phyloP scores from a whole-genome alignment of 2,329 filamentous ascomycete species.

The Emydomyces testavorans region DNA sequence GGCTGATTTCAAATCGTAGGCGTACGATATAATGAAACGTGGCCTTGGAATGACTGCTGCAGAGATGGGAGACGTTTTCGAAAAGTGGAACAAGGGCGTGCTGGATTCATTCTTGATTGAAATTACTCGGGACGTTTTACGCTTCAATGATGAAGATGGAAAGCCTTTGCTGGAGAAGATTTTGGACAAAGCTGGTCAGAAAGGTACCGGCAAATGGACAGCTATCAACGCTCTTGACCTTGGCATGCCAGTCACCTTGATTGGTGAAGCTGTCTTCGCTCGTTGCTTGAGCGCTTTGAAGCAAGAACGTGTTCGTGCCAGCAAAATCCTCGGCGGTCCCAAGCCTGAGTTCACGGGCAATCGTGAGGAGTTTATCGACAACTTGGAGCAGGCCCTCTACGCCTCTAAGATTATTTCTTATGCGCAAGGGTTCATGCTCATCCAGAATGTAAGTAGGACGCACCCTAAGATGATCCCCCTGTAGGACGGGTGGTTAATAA shows the following conservation, averaged over 20 bases:
- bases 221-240: conserved; percentile 98
- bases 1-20: conserved; percentile 43
- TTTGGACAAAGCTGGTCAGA: conserved; percentile 94
- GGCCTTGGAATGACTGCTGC: conserved; percentile 78
- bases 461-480: not conserved
- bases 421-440: conserved; percentile 99
- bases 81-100: conserved; percentile 97
- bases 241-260: conserved; percentile 95
- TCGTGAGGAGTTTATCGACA: conserved; percentile 85
- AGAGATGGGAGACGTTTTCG: conserved; percentile 91
- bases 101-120: conserved; percentile 98
- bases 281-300: conserved; percentile 92
- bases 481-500: not conserved
- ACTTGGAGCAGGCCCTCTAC: conserved; percentile 97
- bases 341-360: conserved; percentile 73
- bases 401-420: conserved; percentile 99
- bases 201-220: conserved; percentile 99
- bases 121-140: conserved; percentile 97
- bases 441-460: conserved; percentile 67
- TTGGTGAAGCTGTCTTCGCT: conserved; percentile 91
- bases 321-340: conserved; percentile 66
- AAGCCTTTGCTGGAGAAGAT: conserved; percentile 95
- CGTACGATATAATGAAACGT: conserved; percentile 99
- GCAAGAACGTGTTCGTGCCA: conserved; percentile 76
- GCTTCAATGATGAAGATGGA: conserved; percentile 93